Base-by-base conservation (phyloP, 768 basidiomycete genomes). In the Boletus subparvulus region DNA sequence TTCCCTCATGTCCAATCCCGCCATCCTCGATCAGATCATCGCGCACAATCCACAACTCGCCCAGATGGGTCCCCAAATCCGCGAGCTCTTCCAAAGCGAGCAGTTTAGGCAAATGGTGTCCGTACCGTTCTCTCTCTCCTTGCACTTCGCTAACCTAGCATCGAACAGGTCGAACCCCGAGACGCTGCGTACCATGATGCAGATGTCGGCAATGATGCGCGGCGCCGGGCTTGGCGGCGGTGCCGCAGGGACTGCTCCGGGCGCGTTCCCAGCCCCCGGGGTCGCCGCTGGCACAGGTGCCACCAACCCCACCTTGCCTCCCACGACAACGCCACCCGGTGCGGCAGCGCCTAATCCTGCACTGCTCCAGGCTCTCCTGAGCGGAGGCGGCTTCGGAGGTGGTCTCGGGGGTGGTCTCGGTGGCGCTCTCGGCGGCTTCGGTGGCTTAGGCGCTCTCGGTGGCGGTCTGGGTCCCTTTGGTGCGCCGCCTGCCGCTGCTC, bases 1-100 rank as follows among this genome's bases (percentile, higher is more conserved):
- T 9, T 68, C 78, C 14, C 81, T 94, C 73, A 88, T 98, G 84
- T 84, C 86, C 8, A 89, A 95, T 65, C 95, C 96, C 0, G 85
- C 83, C n/a, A 77, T 98, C 47, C 74, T 98, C 50, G 95, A 98
- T 54, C 87, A 94, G 71, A 77, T 95, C 64, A 87, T 96, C 61
- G 81, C 86, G 0, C 81, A 82, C 50, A 90, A 93, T 71, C 94
- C 96, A 0, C 85, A 92, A 63, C 76, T 90, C 64, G 74, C 83
- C 30, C 69, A 75, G 0, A 88, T 94, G 84, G 90, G 80, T 2
- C 92, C 93, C 0, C 90, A 92, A 65, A 83, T 92, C 17, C 80
- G 94, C 21, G 77, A 87, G 57, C 78, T 90, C 45, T 89, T 93
- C 73, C 87, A 88, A 68, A 88, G 84, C 66, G 84, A 86, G 32